Base-by-base conservation (phyloP, 768 basidiomycete genomes). In the Asterophora parasitica region DNA sequence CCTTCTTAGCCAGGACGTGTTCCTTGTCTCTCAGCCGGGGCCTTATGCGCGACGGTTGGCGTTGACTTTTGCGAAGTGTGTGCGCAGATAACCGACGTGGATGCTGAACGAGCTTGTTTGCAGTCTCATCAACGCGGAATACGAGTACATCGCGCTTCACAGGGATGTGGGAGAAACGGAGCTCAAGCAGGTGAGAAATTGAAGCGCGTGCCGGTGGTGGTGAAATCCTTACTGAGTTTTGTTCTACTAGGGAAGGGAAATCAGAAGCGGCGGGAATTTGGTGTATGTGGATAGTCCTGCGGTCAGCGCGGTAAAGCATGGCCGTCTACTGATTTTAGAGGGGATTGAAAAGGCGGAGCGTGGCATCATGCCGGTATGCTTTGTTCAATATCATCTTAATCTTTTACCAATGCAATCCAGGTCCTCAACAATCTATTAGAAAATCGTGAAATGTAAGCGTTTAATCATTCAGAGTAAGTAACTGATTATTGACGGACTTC, bases 331-430 rank as follows among this genome's bases (percentile, higher is more conserved):
- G 19, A 82, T 85, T 41, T 61, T 84, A 39, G 83, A 85, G 58
- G 83, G 83, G 15, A 79, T 84, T 58, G 83, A 85, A 60, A 84
- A 83, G 62, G 82, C 82, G 5, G 82, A 84, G 55, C 73, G 83
- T 17, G 83, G 83, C 23, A 85, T 84, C 20, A 83, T 83, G 82
- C 83, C 83, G 12, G 79, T 81, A 58, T 26, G 76, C 65, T 2
- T 15, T 28, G 37, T 8, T n/a, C 35, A 12, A 37, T 4, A 45
- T 7, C 40, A n/a, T 5, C 10, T 11, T 9, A 3, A 30, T 31
- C n/a, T 16, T 30, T 28, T 10, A 13, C 39, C 49, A 6, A 51
- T 37, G 19, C 1, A 30, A 23, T 15, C 50, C 37, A 75, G 73
- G 69, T 84, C 12, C 67, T 85, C 4, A 84, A 84, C 54, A 85